Conservation (phyloP, 352 stramenopile species). For the Globisporangium spiculum region DNA sequence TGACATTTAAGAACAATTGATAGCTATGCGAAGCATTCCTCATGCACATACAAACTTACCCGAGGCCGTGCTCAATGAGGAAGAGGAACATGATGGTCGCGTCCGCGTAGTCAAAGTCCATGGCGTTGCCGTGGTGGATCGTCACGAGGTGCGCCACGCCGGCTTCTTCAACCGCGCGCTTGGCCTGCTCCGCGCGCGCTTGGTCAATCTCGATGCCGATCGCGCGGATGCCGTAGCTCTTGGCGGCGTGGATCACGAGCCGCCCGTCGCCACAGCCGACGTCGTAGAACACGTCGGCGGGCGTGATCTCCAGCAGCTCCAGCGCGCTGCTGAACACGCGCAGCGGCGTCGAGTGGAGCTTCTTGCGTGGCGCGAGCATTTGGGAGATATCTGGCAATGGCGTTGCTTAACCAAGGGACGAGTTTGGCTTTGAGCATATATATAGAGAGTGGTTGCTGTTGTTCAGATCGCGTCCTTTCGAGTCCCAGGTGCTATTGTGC, state of each 20-base stretch:
- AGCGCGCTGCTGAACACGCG: slow-evolving; percentile 57
- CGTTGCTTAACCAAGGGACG: background rate
- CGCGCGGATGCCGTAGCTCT: slow-evolving; percentile 40
- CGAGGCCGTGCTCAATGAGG: slow-evolving; percentile 67
- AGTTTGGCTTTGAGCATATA: background rate
- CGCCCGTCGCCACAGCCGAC: slow-evolving; percentile 78
- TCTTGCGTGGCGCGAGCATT: slow-evolving; percentile 80
- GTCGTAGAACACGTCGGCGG: slow-evolving; percentile 67
- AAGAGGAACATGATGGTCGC: slow-evolving; percentile 81
- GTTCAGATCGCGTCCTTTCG: too few species aligned
- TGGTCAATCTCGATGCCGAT: slow-evolving; percentile 71
- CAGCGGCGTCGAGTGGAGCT: slow-evolving; percentile 75
- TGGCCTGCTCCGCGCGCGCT: slow-evolving; percentile 33
- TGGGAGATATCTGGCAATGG: background rate
- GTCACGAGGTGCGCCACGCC: slow-evolving; percentile 53
- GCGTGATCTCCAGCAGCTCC: slow-evolving; percentile 34
- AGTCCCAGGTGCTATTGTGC: too few species aligned
- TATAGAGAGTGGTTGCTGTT: too few species aligned
- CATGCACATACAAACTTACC: slow-evolving; percentile 24
- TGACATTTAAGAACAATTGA: slow-evolving; percentile 2
- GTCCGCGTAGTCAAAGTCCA: slow-evolving; percentile 62
- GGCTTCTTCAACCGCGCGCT: slow-evolving; percentile 17
- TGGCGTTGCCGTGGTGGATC: slow-evolving; percentile 63
- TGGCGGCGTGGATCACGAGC: slow-evolving; percentile 60
- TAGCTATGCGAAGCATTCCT: background rate